Conservation (phyloP, 2,329 filamentous ascomycete genomes). For the Stagonosporopsis rhizophila region DNA sequence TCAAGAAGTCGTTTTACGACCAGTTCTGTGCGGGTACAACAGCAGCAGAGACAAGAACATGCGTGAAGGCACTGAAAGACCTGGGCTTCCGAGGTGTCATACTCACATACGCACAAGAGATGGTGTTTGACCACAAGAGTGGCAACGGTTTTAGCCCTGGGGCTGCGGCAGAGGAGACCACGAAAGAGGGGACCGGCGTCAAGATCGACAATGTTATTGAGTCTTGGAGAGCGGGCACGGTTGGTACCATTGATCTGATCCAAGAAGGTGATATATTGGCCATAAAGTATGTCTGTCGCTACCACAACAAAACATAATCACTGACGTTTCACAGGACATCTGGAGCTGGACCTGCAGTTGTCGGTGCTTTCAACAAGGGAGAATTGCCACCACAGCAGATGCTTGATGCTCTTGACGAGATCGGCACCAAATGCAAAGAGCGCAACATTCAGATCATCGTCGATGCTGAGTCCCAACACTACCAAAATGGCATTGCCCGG, state of each 20-base stretch:
- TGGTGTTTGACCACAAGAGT: constrained; percentile 51
- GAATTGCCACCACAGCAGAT: constrained; percentile 52
- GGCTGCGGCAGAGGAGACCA: constrained; percentile 21
- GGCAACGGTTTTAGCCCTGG: constrained; percentile 25
- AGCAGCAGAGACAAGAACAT: constrained; percentile 66
- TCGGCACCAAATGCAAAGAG: constrained; percentile 50
- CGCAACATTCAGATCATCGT: constrained; percentile 54
- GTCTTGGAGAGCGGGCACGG: constrained; percentile 37
- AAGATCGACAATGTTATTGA: constrained; percentile 46
- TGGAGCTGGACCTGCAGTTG: constrained; percentile 53
- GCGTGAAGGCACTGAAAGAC: constrained; percentile 71
- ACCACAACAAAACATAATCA: not conserved
- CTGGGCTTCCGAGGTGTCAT: constrained; percentile 83
- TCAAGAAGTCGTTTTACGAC: constrained; percentile 84
- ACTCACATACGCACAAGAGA: constrained; percentile 80
- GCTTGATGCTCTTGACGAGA: constrained; percentile 52
- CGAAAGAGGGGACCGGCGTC: constrained; percentile 3
- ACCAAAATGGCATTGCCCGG: constrained; percentile 54
- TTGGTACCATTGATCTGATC: constrained; percentile 41
- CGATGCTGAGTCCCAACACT: constrained; percentile 57
- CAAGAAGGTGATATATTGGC: constrained; percentile 42
- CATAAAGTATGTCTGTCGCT: constrained; percentile 32
- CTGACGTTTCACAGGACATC: constrained; percentile 47
- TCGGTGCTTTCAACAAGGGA: constrained; percentile 47
- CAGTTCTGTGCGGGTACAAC: constrained; percentile 90